A percentile compares a stretch with the other conserved stretches of the same genome.
Evolutionary conservation across 1,139 yeast genomes (phyloP).

Genomic region (Candida sp.): DNA sequence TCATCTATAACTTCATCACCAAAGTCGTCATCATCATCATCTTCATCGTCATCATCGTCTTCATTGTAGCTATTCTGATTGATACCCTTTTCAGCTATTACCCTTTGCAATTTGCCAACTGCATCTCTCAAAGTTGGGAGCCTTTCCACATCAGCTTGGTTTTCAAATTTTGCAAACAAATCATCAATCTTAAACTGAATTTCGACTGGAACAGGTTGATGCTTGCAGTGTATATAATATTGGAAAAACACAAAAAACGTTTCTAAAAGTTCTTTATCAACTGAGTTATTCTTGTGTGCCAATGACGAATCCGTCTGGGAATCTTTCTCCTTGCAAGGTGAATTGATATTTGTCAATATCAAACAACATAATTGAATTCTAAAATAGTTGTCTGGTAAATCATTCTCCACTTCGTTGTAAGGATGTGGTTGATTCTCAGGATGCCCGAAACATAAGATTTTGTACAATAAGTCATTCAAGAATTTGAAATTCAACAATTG

Average conservation of each 20-base stretch:
- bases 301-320: slow-evolving; percentile 5
- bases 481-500: slow-evolving; percentile 46
- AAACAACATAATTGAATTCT: slow-evolving; percentile 55
- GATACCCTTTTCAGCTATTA: slow-evolving; percentile 16
- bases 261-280: slow-evolving; percentile 26
- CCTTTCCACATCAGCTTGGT: slow-evolving; percentile 25
- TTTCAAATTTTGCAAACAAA: slow-evolving; percentile 28
- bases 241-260: slow-evolving; percentile 64
- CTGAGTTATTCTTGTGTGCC: slow-evolving; percentile 5
- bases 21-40: slow-evolving; percentile 14
- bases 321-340: slow-evolving; percentile 6
- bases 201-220: slow-evolving; percentile 64
- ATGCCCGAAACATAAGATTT: slow-evolving; percentile 67
- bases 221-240: slow-evolving; percentile 68
- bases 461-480: slow-evolving; percentile 54
- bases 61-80: slow-evolving; percentile 15
- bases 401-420: slow-evolving; percentile 40
- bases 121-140: slow-evolving; percentile 42
- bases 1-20: slow-evolving; percentile 15
- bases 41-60: slow-evolving; percentile 15
- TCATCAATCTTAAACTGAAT: slow-evolving; percentile 51
- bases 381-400: slow-evolving; percentile 68
- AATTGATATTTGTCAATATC: slow-evolving; percentile 18
- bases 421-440: slow-evolving; percentile 60
- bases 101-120: slow-evolving; percentile 29